Percentiles rank a stretch among this genome's conserved stretches.
Conservation (phyloP, 176 grass and related monocot genomes). For the Musa schizocarpa region DNA sequence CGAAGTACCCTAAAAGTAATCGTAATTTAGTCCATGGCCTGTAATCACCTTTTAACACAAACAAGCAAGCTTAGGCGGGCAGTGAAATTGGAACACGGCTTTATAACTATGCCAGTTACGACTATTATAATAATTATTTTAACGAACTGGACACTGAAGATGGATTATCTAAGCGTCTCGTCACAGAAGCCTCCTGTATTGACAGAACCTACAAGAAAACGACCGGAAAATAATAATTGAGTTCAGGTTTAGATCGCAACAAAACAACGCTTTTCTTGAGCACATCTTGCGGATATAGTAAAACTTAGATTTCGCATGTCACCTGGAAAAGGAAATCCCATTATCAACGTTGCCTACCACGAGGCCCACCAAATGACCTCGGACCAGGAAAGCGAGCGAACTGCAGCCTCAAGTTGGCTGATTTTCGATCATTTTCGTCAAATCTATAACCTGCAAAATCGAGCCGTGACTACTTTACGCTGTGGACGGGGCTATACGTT, state of each 20-base stretch:
- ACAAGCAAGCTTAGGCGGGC: not conserved
- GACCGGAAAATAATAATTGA: conserved; percentile 10
- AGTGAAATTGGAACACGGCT: not conserved
- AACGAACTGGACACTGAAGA: not conserved
- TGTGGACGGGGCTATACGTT: not conserved
- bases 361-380: conserved; percentile 68
- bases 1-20: not conserved
- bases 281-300: not conserved
- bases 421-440: conserved; percentile 88
- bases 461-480: conserved; percentile 45
- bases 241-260: not conserved
- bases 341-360: conserved; percentile 66
- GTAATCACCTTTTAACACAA: not conserved
- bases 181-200: conserved; percentile 1
- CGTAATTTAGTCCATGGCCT: not conserved
- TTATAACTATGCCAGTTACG: not conserved
- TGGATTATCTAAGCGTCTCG: not conserved
- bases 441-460: conserved; percentile 99
- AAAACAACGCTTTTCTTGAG: conserved; percentile 6
- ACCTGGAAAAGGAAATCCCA: conserved; percentile 25
- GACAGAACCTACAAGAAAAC: conserved; percentile 38
- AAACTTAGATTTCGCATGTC: conserved; percentile 26
- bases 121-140: not conserved
- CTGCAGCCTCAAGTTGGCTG: conserved; percentile 96
- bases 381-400: conserved; percentile 96